Evolutionary conservation across 192 early-diverging fungal genomes (phyloP), one percentile per base, ranked within the genome.

Genomic region (Mortierella alpina): DNA sequence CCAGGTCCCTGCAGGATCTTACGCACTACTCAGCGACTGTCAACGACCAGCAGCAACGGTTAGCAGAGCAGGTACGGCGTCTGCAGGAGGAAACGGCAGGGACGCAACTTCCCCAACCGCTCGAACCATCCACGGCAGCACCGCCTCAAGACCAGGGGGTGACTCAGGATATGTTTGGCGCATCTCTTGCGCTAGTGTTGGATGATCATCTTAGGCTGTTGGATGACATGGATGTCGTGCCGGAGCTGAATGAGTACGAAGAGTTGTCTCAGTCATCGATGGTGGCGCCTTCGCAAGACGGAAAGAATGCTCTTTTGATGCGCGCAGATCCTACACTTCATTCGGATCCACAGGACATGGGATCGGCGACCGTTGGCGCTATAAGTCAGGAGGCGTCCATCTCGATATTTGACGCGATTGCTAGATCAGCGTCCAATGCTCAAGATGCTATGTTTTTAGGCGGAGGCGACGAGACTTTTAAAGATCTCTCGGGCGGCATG

Each of bases 191-290:
- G 0, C 48, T 71, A 4, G 75, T 66, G 2, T 31, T 78, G 15
- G 62, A 78, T 41, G 75, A 55, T 23, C 46, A 78, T 45, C 51
- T 78, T 13, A 48, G 63, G 12, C 68, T 78, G 23, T 13, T 71
- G 4, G 75, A 78, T 54, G 75, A 78, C 14, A 78, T 78, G 68
- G 68, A 71, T 39, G 53, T 64, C 7, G 61, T 77, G 39, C 66
- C 60, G 10, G 55, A 69, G 11, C 31, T 70, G 51, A 63, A 50
- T 9, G 74, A 77, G n/a, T 77, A 63, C 18, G 56, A 70, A 3
- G 61, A 58, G 14, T 45, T 70, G 20, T 7, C 66, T 2, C 59
- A 63, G 5, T 41, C 69, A 20, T 9, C 60, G 7, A n/a, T 71
- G 6, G 4, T 51, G 10, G 1, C 68, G 17, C 22, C 68, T 15